Conservation (phyloP, 441 rosid species). For the Melianthus villosus region DNA sequence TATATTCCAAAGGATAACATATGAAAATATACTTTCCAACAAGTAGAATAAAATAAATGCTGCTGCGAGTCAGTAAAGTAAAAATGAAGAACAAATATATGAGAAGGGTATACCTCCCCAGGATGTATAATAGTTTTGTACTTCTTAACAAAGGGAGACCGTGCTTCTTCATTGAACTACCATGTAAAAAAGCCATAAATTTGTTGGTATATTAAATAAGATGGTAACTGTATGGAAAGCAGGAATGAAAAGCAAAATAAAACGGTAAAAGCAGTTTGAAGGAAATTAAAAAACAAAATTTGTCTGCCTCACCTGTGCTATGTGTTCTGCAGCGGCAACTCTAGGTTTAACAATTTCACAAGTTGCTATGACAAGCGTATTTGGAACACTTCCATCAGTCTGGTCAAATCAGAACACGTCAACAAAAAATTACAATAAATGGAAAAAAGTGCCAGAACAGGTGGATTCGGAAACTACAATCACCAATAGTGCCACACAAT, state of each 20-base stretch:
- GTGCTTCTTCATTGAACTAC: constrained; percentile 96
- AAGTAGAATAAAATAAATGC: not conserved
- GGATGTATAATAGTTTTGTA: constrained; percentile 96
- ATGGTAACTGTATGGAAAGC: not conserved
- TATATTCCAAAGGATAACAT: too few relatives aligned
- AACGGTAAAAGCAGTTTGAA: not conserved
- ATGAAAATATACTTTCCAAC: not conserved
- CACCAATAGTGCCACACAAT: not conserved
- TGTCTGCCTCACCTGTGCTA: constrained; percentile 51
- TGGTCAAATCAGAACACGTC: constrained; percentile 15
- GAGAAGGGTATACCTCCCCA: constrained; percentile 57
- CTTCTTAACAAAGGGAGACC: constrained; percentile 97
- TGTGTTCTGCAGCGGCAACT: constrained; percentile 97
- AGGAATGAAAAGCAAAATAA: not conserved
- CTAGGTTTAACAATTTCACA: constrained; percentile 95
- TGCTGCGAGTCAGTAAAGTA: not conserved
- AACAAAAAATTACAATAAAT: constrained; percentile 1
- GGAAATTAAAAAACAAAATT: not conserved
- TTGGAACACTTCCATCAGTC: constrained; percentile 99
- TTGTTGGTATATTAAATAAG: not conserved
- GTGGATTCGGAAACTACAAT: not conserved
- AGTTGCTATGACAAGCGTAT: constrained; percentile 85
- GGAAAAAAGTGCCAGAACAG: not conserved
- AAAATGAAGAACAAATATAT: not conserved
- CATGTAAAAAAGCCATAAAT: constrained; percentile 6